A percentile compares a stretch with the other conserved stretches of the same genome.
These are phyloP conservation scores for Plasmodiophora brassicae DNA, from an alignment of 208 protist genomes.

Conservation along the genomic window DNA sequence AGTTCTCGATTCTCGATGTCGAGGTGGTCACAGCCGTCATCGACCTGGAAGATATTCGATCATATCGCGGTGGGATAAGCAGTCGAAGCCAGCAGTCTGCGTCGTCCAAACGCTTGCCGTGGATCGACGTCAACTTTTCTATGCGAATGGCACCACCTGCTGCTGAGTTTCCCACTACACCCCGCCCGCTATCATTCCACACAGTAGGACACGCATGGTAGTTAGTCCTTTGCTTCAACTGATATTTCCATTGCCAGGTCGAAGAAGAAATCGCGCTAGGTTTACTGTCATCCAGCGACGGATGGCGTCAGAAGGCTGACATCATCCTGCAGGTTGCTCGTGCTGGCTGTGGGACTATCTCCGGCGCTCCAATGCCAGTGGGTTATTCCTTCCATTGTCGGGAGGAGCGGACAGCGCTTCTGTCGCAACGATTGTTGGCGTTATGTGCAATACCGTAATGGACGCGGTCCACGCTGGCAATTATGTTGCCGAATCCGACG, in stretches of 20 bases:
- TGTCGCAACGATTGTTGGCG: neutral
- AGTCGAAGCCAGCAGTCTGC: neutral
- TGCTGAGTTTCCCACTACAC: neutral
- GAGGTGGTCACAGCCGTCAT: conserved; percentile 25
- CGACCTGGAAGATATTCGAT: conserved; percentile 32
- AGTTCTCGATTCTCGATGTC: conserved; percentile 14
- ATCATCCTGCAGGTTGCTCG: neutral
- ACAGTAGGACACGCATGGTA: neutral
- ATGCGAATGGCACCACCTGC: neutral
- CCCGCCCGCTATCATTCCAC: neutral
- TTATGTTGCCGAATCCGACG: neutral
- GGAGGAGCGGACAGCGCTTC: conserved; percentile 27
- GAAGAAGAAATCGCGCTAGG: conserved; percentile 24
- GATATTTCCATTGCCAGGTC: neutral
- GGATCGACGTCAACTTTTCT: neutral
- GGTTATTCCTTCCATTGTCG: conserved; percentile 28
- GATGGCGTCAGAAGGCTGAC: neutral
- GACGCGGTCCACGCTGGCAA: neutral
- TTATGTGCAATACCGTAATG: conserved; percentile 19
- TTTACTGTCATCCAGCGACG: too few relatives aligned
- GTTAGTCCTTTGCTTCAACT: neutral
- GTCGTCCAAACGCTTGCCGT: neutral
- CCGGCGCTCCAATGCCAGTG: neutral
- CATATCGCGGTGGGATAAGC: conserved; percentile 17
- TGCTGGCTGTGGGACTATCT: conserved; percentile 28